Base-by-base conservation (phyloP, 768 basidiomycete species). In the Leccinum pellstonianum region DNA sequence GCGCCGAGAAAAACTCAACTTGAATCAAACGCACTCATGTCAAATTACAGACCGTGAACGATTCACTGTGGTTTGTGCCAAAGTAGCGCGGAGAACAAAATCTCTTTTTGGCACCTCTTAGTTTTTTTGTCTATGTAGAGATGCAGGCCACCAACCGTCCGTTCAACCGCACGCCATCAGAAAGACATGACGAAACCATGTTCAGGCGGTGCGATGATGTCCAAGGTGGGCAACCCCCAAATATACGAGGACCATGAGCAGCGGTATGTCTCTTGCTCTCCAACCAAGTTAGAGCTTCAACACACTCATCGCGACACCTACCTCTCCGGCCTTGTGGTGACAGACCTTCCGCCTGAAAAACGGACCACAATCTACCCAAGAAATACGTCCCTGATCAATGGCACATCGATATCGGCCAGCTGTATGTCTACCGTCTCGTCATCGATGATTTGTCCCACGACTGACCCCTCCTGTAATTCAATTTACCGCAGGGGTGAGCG, bases 181-280 rank as follows among this genome's bases (percentile, higher is more conserved):
- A 61, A 23, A 56, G 46, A 56, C 48, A 71, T 72, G 68, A 66
- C 66, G 1, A 46, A 52, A 8, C 52, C 47, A 52, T 58, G 57
- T 57, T 69, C 71, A 10, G 69, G 72, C 17, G 70, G 72, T 15
- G 70, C 80, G 61, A 83, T 83, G 81, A 77, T 77, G 67, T 82
- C 82, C 51, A 79, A 79, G 55, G 78, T 79, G 47, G 81, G 80
- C n/a, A 80, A 78, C 62, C 65, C 75, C 3, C 81, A 82, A 29
- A 71, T 79, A 46, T 80, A 83, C 69, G 73, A 80, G 48, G 79
- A 72, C 51, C 74, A 77, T 21, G 81, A 83, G 54, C 81, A 83
- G 63, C 78, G 77, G 81, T 79, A 65, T 10, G 74, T 64, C 29
- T 33, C 55, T 31, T 15, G n/a, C 56, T 21, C 17, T 19, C 55